phyloP scores from a whole-genome alignment of 768 basidiomycete species.

The Suillus clintonianus region DNA sequence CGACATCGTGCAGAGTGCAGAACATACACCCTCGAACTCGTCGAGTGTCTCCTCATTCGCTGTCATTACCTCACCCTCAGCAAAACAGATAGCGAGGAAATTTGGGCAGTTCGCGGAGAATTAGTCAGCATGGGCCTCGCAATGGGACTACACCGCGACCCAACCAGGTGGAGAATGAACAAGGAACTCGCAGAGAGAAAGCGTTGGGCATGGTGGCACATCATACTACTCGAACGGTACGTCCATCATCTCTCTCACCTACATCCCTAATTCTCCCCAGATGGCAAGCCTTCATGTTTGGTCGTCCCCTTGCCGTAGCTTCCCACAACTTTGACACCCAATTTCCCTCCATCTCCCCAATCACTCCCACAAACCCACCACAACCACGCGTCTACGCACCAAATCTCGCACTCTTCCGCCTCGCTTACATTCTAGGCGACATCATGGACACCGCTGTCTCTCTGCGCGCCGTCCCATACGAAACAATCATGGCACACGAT shows the following conservation, averaged over 20 bases:
- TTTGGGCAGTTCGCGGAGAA: slow-evolving; percentile 76
- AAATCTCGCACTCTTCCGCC: slow-evolving; percentile 71
- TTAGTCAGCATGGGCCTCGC: slow-evolving; percentile 75
- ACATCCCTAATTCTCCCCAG: slow-evolving; percentile 36
- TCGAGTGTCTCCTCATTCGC: slow-evolving; percentile 72
- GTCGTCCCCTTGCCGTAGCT: slow-evolving; percentile 71
- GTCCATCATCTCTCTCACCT: slow-evolving; percentile 17
- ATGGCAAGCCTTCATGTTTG: slow-evolving; percentile 90
- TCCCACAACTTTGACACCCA: slow-evolving; percentile 85
- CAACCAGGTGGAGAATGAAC: slow-evolving; percentile 74
- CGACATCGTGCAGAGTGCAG: slow-evolving; percentile 61
- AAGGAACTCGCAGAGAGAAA: slow-evolving; percentile 72
- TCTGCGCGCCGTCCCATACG: slow-evolving; percentile 76
- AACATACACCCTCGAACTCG: slow-evolving; percentile 68
- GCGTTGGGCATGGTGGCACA: slow-evolving; percentile 92
- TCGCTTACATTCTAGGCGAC: slow-evolving; percentile 80
- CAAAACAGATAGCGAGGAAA: slow-evolving; percentile 78
- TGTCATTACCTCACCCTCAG: slow-evolving; percentile 72
- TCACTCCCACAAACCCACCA: slow-evolving; percentile 34
- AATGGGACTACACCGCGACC: slow-evolving; percentile 86
- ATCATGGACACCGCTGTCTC: slow-evolving; percentile 86
- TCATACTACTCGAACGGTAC: slow-evolving; percentile 75
- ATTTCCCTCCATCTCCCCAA: slow-evolving; percentile 60
- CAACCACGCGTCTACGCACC: slow-evolving; percentile 72
- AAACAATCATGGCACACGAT: slow-evolving; percentile 72